phyloP scores from a whole-genome alignment of 1,139 yeast species.

The Kodamaea suecica region DNA sequence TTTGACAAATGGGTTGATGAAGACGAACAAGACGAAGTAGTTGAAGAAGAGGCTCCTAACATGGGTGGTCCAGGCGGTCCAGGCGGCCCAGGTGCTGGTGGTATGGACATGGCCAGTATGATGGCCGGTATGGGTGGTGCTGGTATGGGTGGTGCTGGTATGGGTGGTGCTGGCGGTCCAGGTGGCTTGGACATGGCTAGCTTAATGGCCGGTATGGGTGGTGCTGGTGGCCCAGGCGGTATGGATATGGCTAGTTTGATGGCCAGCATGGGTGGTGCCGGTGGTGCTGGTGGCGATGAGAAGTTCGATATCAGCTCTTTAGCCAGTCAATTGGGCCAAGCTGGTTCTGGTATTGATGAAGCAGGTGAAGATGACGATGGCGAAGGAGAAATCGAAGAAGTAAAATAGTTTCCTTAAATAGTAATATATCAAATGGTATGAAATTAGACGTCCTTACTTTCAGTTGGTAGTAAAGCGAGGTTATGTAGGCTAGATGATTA shows the following conservation, averaged over 20 bases:
- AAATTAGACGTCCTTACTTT: too few relatives aligned
- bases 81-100: conserved; percentile 27
- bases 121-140: conserved; percentile 20
- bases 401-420: background rate
- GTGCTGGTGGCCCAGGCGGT: conserved; percentile 26
- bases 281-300: conserved; percentile 28
- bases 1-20: conserved; percentile 79
- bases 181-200: conserved; percentile 23
- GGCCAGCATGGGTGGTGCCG: conserved; percentile 23
- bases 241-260: conserved; percentile 22
- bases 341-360: conserved; percentile 28
- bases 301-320: conserved; percentile 32
- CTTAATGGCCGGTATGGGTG: conserved; percentile 18
- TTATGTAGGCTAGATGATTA: too few relatives aligned
- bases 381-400: conserved; percentile 18
- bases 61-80: conserved; percentile 25
- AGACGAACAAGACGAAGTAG: conserved; percentile 31
- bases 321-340: conserved; percentile 46
- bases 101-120: conserved; percentile 22
- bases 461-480: too few relatives aligned
- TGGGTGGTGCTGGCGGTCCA: conserved; percentile 25
- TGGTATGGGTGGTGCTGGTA: conserved; percentile 23
- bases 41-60: conserved; percentile 34
- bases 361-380: conserved; percentile 32
- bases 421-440: too few relatives aligned